phyloP scores from a whole-genome alignment of 306 rosid genomes.

The cucumber (Cucumis sativus) region DNA sequence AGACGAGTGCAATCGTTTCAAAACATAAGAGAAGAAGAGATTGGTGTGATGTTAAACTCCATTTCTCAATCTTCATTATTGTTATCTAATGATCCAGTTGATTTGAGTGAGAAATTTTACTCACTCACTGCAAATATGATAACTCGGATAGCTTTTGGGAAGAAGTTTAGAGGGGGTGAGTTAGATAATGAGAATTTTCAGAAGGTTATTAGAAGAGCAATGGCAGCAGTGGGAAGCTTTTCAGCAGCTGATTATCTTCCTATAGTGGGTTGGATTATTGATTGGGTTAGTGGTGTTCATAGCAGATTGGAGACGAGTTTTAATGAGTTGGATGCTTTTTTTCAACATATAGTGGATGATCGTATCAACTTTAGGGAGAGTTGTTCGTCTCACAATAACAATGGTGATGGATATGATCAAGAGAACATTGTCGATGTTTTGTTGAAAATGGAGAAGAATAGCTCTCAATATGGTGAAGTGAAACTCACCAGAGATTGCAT shows the following conservation, averaged over 20 bases:
- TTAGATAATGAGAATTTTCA: constrained; percentile 6
- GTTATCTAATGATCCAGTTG: neutral
- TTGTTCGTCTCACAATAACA: neutral
- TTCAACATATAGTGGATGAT: neutral
- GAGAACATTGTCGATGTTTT: neutral
- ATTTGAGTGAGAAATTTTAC: constrained; percentile 7
- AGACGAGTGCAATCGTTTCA: constrained; percentile 22
- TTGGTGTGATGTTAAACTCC: neutral
- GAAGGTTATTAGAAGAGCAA: neutral
- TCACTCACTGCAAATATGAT: neutral
- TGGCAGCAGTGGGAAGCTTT: constrained; percentile 19
- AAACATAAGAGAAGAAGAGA: constrained; percentile 7
- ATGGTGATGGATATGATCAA: neutral
- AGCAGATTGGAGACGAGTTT: neutral
- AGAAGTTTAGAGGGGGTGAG: neutral
- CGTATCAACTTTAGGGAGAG: neutral
- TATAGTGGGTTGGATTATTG: neutral
- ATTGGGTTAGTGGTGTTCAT: neutral
- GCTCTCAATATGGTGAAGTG: neutral
- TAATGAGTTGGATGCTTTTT: neutral
- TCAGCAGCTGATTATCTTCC: neutral
- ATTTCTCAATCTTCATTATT: neutral
- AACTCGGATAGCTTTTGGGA: constrained; percentile 32
- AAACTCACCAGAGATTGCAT: neutral
- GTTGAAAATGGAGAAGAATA: neutral